Conservation (phyloP, 495 filamentous ascomycete genomes). For the Penicillium psychrofluorescens region DNA sequence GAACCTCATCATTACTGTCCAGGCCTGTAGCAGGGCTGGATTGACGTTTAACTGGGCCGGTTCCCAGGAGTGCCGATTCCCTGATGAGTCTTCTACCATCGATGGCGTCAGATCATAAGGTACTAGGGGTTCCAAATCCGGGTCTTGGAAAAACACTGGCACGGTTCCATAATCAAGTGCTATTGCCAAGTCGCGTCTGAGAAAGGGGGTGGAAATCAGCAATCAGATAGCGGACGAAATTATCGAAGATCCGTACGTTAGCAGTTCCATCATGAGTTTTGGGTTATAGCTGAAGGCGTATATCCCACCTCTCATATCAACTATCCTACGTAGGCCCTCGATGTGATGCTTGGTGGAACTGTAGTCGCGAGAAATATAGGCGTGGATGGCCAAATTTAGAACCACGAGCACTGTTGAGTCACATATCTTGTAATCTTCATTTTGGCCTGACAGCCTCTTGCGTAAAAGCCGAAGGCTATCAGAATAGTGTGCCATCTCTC, state of each 20-base stretch:
- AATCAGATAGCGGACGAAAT: neutral
- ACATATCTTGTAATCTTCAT: conserved; percentile 7
- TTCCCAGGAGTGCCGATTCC: neutral
- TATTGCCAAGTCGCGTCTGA: conserved; percentile 24
- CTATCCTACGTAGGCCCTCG: conserved; percentile 24
- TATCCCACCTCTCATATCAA: conserved; percentile 29
- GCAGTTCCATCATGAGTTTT: conserved; percentile 3
- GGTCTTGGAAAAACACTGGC: conserved; percentile 24
- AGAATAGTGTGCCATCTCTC: conserved; percentile 13
- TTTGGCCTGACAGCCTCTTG: conserved; percentile 17
- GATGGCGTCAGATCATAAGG: neutral
- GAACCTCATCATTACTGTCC: conserved; percentile 28
- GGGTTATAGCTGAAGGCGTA: neutral
- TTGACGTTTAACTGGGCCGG: conserved; percentile 4
- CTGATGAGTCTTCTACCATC: neutral
- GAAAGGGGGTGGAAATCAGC: neutral
- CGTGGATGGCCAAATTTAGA: conserved; percentile 17
- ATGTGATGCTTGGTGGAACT: conserved; percentile 23
- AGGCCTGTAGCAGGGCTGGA: conserved; percentile 15
- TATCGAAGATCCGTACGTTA: neutral
- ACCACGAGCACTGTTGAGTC: conserved; percentile 27
- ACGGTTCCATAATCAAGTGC: conserved; percentile 15
- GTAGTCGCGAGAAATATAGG: conserved; percentile 17
- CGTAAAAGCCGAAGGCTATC: conserved; percentile 27
- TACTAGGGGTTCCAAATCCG: conserved; percentile 14